Evolutionary conservation across 805 yeast species (phyloP).

Genomic region (Lipomyces mesembrius): DNA sequence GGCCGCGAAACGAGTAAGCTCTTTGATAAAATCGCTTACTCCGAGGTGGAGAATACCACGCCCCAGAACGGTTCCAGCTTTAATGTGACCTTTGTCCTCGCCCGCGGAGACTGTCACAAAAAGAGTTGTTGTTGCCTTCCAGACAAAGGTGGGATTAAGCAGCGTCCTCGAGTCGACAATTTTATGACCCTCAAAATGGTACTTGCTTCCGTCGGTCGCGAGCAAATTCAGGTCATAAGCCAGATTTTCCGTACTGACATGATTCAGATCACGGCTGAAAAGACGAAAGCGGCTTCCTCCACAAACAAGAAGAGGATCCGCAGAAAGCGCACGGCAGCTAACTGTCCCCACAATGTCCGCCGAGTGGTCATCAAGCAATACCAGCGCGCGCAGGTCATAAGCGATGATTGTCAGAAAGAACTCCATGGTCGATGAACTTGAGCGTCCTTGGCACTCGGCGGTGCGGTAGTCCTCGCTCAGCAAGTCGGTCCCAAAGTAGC

Average conservation of each 20-base stretch:
- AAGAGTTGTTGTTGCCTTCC: not conserved
- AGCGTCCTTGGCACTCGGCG: not conserved
- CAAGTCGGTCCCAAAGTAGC: not conserved
- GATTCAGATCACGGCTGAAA: not conserved
- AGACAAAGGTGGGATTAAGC: not conserved
- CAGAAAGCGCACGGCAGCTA: not conserved
- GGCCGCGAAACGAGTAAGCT: not conserved
- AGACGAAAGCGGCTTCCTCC: not conserved
- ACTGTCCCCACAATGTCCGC: not conserved
- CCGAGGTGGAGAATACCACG: slow-evolving; percentile 1
- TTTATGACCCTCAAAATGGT: not conserved
- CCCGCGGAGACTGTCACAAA: not conserved
- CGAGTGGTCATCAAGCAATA: not conserved
- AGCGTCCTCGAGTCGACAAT: not conserved
- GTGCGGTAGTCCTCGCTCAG: not conserved
- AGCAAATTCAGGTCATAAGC: not conserved
- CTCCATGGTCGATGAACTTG: not conserved
- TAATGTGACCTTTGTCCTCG: not conserved
- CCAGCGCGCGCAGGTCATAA: not conserved
- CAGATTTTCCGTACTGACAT: not conserved
- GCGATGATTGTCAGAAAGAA: not conserved
- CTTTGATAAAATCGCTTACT: not conserved
- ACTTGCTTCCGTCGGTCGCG: not conserved
- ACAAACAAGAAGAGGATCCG: not conserved
- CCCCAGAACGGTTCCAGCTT: not conserved